Percentiles rank a stretch among this genome's conserved stretches.
Evolutionary conservation across 2,329 filamentous ascomycete species (phyloP).

Genomic region (Cordyceps militaris): DNA sequence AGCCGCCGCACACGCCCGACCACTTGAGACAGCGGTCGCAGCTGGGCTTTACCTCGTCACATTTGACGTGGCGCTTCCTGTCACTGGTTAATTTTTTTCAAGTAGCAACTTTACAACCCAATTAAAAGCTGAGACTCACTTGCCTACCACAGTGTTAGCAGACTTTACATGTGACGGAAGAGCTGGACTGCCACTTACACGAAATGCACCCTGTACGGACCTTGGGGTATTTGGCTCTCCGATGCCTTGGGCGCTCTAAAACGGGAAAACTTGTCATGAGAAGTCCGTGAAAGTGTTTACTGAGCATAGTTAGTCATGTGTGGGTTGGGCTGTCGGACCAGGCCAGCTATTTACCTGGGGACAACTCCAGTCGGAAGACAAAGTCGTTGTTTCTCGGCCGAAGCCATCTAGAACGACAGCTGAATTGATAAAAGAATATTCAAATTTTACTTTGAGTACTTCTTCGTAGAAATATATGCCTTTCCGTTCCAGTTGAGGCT

Average conservation of each 20-base stretch:
- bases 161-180: neutral
- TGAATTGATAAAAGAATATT: neutral
- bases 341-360: neutral
- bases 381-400: neutral
- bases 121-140: conserved; percentile 16
- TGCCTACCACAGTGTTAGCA: conserved; percentile 19
- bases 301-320: neutral
- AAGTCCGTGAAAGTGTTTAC: conserved; percentile 14
- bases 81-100: neutral
- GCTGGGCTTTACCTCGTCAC: conserved; percentile 29
- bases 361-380: neutral
- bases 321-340: neutral
- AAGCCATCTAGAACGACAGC: neutral
- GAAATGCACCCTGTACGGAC: conserved; percentile 26
- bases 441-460: neutral
- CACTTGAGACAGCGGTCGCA: conserved; percentile 30
- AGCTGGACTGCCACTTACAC: conserved; percentile 21
- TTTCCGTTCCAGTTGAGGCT: no score
- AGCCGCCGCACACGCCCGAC: conserved; percentile 29
- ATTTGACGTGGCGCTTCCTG: conserved; percentile 30
- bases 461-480: neutral
- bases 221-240: conserved; percentile 25
- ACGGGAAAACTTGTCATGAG: conserved; percentile 25
- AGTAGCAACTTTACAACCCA: neutral
- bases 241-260: conserved; percentile 23